phyloP scores from a whole-genome alignment of 331 rosid species.

The Quercus tomentella region DNA sequence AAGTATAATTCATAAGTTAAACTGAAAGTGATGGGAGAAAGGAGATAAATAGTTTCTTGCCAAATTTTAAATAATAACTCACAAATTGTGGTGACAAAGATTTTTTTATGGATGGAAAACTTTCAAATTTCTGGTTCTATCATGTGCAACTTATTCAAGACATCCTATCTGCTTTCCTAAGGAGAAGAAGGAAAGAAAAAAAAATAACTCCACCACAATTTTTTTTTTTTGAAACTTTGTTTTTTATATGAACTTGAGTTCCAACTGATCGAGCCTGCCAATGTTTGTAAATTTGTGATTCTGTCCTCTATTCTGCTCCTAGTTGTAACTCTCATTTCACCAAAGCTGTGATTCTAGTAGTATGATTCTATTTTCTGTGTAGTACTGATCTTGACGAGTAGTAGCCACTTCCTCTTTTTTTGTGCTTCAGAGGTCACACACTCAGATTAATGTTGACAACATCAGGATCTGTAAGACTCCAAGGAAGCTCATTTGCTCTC shows the following conservation, averaged over 20 bases:
- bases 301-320: neutral
- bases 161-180: neutral
- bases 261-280: neutral
- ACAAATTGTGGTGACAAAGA: neutral
- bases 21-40: neutral
- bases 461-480: constrained; percentile 60
- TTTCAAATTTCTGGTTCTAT: no score
- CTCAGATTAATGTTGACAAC: constrained; percentile 34
- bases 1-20: neutral
- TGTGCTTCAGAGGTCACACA: constrained; percentile 50
- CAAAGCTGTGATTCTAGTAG: neutral
- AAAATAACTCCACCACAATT: no score
- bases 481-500: constrained; percentile 72
- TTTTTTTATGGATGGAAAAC: no score
- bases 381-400: neutral
- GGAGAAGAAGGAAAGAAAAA: no score
- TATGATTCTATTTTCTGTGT: neutral
- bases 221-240: neutral
- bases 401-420: constrained; percentile 3
- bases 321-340: constrained; percentile 11
- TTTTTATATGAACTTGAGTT: neutral
- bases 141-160: neutral
- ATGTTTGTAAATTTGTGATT: neutral
- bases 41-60: neutral
- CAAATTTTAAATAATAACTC: neutral